Evolutionary conservation across 768 basidiomycete genomes (phyloP).

Genomic region (Pilatotrama ljubarskyi): DNA sequence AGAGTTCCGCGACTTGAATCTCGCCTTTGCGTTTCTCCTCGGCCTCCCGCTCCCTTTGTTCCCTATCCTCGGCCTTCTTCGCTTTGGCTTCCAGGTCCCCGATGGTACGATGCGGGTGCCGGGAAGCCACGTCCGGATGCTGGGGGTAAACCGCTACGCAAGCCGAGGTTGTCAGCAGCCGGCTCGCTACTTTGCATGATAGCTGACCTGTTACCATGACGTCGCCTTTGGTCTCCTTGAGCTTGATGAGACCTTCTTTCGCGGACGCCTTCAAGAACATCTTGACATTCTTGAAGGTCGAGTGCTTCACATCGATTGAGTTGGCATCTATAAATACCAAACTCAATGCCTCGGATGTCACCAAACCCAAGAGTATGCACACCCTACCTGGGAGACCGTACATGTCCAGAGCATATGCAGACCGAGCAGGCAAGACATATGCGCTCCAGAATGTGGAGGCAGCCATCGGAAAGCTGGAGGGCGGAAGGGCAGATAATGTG

Average conservation of each 20-base stretch:
- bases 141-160: constrained; percentile 49
- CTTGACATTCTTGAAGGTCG: constrained; percentile 76
- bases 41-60: constrained; percentile 49
- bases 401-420: constrained; percentile 50
- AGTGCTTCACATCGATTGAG: constrained; percentile 73
- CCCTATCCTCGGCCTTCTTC: constrained; percentile 57
- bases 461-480: constrained; percentile 69
- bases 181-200: background rate
- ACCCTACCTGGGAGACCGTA: constrained; percentile 26
- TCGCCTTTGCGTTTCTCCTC: constrained; percentile 45
- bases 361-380: constrained; percentile 25
- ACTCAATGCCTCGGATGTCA: too few relatives aligned
- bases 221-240: constrained; percentile 63
- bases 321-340: constrained; percentile 30
- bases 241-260: constrained; percentile 69
- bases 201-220: constrained; percentile 45
- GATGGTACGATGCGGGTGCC: constrained; percentile 56
- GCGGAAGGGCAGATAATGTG: constrained; percentile 45
- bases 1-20: constrained; percentile 65
- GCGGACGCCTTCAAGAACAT: constrained; percentile 78
- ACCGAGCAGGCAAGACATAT: constrained; percentile 78
- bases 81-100: constrained; percentile 65
- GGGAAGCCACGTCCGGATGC: constrained; percentile 58
- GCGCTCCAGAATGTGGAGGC: constrained; percentile 75
- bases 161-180: background rate